These are phyloP conservation scores for Endoconidiophora polonica DNA, from an alignment of 2,329 filamentous ascomycete genomes.

Conservation along the genomic window DNA sequence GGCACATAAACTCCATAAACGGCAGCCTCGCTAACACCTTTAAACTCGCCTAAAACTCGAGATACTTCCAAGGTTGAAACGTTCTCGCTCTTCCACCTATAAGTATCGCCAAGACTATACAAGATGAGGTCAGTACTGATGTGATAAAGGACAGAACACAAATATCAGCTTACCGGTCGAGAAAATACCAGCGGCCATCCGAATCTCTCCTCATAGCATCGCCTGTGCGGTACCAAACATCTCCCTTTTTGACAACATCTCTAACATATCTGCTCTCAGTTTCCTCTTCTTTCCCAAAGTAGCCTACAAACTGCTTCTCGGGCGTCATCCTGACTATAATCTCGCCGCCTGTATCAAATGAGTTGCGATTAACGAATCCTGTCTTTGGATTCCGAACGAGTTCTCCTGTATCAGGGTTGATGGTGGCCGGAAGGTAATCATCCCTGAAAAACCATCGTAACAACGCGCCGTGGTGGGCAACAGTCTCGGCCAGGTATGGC, in stretches of 20 bases:
- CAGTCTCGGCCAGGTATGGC: conserved; percentile 43
- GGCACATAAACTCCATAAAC: conserved; percentile 53
- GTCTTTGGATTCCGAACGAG: conserved; percentile 49
- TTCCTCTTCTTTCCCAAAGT: conserved; percentile 50
- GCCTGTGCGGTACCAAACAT: conserved; percentile 51
- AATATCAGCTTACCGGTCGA: conserved; percentile 28
- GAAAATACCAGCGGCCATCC: conserved; percentile 53
- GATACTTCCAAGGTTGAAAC: conserved; percentile 51
- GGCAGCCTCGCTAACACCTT: conserved; percentile 46
- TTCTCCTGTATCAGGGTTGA: conserved; percentile 51
- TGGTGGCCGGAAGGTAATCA: conserved; percentile 46
- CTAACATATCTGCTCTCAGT: conserved; percentile 49
- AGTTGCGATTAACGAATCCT: conserved; percentile 45
- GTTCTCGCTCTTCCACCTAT: conserved; percentile 58
- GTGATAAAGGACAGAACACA: background rate
- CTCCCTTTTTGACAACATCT: conserved; percentile 49
- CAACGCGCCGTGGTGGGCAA: conserved; percentile 56
- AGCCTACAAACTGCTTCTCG: conserved; percentile 47
- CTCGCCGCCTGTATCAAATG: conserved; percentile 57
- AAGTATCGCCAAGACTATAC: conserved; percentile 49
- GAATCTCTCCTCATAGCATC: conserved; percentile 44
- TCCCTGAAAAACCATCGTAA: conserved; percentile 35
- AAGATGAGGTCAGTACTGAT: background rate
- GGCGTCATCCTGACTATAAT: conserved; percentile 48
- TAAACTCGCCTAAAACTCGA: conserved; percentile 41